Base-by-base conservation (phyloP, 371 early-diverging fungal genomes). In the Haplosporangium sp. region DNA sequence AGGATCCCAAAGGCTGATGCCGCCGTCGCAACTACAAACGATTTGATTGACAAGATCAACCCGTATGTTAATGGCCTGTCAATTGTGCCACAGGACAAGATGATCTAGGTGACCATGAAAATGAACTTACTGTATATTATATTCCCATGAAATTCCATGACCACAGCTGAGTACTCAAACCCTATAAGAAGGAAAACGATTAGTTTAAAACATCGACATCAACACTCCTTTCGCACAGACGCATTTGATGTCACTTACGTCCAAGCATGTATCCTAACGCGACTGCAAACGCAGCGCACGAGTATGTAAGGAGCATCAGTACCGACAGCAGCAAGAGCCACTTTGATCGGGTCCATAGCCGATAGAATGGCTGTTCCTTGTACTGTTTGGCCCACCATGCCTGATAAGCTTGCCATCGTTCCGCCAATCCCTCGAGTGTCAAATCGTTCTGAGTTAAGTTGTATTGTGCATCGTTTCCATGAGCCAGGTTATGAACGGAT, bases 351-450 rank as follows among this genome's bases (percentile, higher is more conserved):
- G 79, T 77, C 79, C 79, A 77, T 21, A 67, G 52, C 10, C 50
- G 59, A 46, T 77, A 77, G 48, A 77, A 77, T 2, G 79, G 79
- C 16, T 64, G 47, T 13, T 77, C 72, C 48, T 57, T 62, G 55
- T 77, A 77, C 20, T 68, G 67, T 40, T 77, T 79, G 16, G 47
- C 62, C 79, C 67, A 67, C 69, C 64, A 51, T 10, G 73, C 72
- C 62, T 79, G 79, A 46, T 79, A 72, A 3, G 73, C 73, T 4
- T 63, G 45, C 79, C 79, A 79, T 14, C 79, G 60, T 40, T 79
- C 72, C 2, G 68, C 50, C n/a, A 79, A 55, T 23, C 68, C 79
- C 16, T 79, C 79, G 5, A 79, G 64, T 1, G 79, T 63, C 52
- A 64, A 54, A 29, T 79, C 79, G 12, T 67, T 41, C 57, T 79